Base-by-base conservation (phyloP, 345 rosid genomes). In the Aquilaria sinensis region DNA sequence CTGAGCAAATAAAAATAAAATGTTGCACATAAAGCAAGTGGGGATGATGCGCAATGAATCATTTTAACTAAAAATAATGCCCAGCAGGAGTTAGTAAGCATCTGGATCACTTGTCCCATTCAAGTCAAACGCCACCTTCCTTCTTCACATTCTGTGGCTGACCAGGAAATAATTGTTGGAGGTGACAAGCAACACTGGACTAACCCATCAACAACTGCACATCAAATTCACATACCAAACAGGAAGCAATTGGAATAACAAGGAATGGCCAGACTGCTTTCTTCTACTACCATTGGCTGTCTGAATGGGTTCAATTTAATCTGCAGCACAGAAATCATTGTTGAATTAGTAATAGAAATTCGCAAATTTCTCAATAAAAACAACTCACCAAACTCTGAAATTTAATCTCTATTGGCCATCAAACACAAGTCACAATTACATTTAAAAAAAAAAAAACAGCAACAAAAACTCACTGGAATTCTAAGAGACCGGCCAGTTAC, bases 201-300 rank as follows among this genome's bases (percentile, higher is more conserved):
- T 37, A 37, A 37, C 43, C 8, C 8, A 9, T 5, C 43, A 37
- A 37, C 43, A 51, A 11, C 5, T 50, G 51, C 54, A 33, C 6
- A 47, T 31, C 58, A 82, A 31, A 86, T 78, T 81, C 58, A 82
- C 37, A 86, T 78, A 12, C 85, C 92, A 69, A 89, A 85, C 62
- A 94, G 76, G 81, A 88, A 88, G 79, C 97, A 94, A 73, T 90
- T 94, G 55, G 97, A 88, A 74, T 83, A 94, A 83, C 96, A 90
- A 58, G 97, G 97, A 53, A 94, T 83, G 70, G 77, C 67, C 55
- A 94, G 60, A 14, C 91, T 71, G 62, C 71, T 72, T 43, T 83
- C 92, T 76, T 88, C 96, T 49, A 88, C 97, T 51, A 46, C 84
- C 84, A 94, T 64, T 31, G 99, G 99, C 83, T 94, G 96, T 83